Base-by-base conservation (phyloP, 2,329 filamentous ascomycete species). In the Fusarium sarcochroum region DNA sequence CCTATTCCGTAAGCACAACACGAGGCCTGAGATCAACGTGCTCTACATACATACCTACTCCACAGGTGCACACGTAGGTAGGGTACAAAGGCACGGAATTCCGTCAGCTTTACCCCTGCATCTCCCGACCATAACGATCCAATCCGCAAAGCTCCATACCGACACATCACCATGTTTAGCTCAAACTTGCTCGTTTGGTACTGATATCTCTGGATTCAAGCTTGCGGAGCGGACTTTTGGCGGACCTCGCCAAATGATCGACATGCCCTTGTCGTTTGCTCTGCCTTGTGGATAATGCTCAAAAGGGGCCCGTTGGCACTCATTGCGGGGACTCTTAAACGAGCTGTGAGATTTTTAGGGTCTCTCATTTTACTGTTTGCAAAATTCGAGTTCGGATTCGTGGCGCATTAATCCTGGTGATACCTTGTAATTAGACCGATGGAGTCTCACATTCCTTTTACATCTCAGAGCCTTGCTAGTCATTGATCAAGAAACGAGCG, bases 211-310 rank as follows among this genome's bases (percentile, higher is more conserved):
- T n/a, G n/a, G n/a, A n/a, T n/a, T n/a, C n/a, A n/a, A n/a, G n/a
- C n/a, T 53, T 56, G 47, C 41, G 21, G 47, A 48, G 66, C 66
- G 66, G 66, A 69, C 51, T 69, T 69, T 58, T 35, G 20, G 49
- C 21, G 55, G 63, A 37, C 41, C 56, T 25, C 27, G 23, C 41
- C 30, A 27, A 25, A 45, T 40, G 57, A 67, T 69, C 57, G 21
- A 45, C 52, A 25, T 20, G 46, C 56, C 35, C 45, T 40, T 60
- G 60, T 49, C 21, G 10, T 11, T 37, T 37, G 20, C 21, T 45
- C 45, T 46, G 40, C 45, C 49, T 50, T 54, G 49, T 60, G 49
- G 49, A 40, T 56, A 30, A 46, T 30, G 42, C 9, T 11, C 34
- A 34, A 27, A 50, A 50, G 34, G 46, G 37, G 50, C 25, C n/a